Conservation (phyloP, 805 yeast genomes). For the Ogataea wickerhamii region DNA sequence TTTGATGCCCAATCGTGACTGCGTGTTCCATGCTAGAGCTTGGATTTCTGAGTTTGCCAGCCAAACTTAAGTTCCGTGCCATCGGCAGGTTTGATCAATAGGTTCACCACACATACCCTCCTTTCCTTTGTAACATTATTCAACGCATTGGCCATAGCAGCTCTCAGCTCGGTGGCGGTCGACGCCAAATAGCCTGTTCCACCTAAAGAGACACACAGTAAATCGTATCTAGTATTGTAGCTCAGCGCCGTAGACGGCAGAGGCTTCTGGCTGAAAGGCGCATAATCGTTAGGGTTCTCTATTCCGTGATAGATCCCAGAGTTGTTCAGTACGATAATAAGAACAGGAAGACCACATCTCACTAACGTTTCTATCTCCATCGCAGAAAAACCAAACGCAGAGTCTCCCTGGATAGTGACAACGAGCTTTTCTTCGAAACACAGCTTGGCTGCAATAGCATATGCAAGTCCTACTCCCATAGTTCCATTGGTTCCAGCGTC, state of each 20-base stretch:
- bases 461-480: slow-evolving; percentile 73
- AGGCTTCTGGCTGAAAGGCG: slow-evolving; percentile 20
- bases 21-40: too few relatives aligned
- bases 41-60: slow-evolving; percentile 54
- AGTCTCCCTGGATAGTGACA: slow-evolving; percentile 67
- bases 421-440: slow-evolving; percentile 43
- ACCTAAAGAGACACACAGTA: slow-evolving; percentile 53
- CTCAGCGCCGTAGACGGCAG: slow-evolving; percentile 61
- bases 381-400: slow-evolving; percentile 74
- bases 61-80: slow-evolving; percentile 56
- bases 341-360: slow-evolving; percentile 48
- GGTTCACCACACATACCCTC: slow-evolving; percentile 49
- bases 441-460: slow-evolving; percentile 58
- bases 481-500: slow-evolving; percentile 79
- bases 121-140: slow-evolving; percentile 33
- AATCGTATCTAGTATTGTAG: slow-evolving; percentile 53
- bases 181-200: slow-evolving; percentile 48
- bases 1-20: too few relatives aligned
- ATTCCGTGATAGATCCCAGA: slow-evolving; percentile 71
- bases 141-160: slow-evolving; percentile 29
- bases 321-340: slow-evolving; percentile 67
- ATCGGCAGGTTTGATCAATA: slow-evolving; percentile 55
- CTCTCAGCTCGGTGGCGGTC: slow-evolving; percentile 38
- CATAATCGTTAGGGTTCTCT: slow-evolving; percentile 24
- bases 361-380: slow-evolving; percentile 71